These are phyloP conservation scores for Sphagnum contortum DNA, from an alignment of 225 moss, liverwort and hornwort species.

Conservation along the genomic window DNA sequence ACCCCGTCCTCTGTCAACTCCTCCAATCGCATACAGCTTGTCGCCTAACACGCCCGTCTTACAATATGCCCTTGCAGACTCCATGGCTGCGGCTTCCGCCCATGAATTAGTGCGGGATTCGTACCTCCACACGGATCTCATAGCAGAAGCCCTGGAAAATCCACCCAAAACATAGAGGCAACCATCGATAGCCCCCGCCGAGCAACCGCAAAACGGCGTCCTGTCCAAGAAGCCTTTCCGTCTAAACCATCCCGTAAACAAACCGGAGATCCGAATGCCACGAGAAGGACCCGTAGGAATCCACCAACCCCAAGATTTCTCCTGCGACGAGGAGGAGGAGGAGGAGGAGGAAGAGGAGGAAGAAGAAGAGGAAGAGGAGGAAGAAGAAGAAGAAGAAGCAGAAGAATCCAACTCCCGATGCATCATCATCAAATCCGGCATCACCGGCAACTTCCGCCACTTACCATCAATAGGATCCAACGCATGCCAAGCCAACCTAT, in stretches of 20 bases:
- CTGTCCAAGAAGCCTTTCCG: constrained; percentile 81
- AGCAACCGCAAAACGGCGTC: constrained; percentile 95
- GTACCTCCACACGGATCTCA: constrained; percentile 90
- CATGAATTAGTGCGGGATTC: constrained; percentile 78
- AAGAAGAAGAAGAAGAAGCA: too few relatives aligned
- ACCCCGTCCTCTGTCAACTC: constrained; percentile 84
- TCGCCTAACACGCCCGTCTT: constrained; percentile 88
- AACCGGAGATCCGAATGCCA: constrained; percentile 59
- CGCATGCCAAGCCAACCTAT: constrained; percentile 85
- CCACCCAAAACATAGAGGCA: constrained; percentile 80
- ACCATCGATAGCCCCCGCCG: constrained; percentile 79
- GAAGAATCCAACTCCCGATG: constrained; percentile 20
- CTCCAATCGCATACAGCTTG: constrained; percentile 87
- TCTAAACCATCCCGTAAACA: constrained; percentile 86
- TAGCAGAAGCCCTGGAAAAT: constrained; percentile 82
- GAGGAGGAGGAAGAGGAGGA: too few relatives aligned
- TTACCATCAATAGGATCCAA: constrained; percentile 73
- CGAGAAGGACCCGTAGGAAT: constrained; percentile 65
- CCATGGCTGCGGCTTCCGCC: constrained; percentile 83
- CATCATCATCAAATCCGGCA: constrained; percentile 81
- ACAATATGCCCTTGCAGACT: constrained; percentile 86
- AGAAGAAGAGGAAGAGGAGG: too few relatives aligned
- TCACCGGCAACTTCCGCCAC: constrained; percentile 82
- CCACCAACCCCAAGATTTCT: constrained; percentile 65
- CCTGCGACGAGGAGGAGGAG: constrained; percentile 1